These are phyloP conservation scores for Aspergillus affinis DNA, from an alignment of 495 filamentous ascomycete species.

Conservation along the genomic window DNA sequence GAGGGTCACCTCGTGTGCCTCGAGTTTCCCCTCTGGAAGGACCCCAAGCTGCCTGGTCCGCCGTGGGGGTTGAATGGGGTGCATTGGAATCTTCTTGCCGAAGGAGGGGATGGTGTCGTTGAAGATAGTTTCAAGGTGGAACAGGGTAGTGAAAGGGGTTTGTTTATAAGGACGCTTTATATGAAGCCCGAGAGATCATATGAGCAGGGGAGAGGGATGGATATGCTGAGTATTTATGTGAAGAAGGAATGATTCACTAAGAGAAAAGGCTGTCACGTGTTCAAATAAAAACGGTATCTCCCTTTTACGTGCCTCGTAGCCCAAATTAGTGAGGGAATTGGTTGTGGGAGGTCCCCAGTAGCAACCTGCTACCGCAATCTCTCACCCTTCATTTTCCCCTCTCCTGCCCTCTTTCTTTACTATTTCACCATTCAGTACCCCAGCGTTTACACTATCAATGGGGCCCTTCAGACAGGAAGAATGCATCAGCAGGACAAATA, in stretches of 20 bases:
- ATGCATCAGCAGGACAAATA: neutral
- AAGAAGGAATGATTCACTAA: slow-evolving; percentile 9
- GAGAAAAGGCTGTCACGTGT: no score
- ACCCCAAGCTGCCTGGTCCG: slow-evolving; percentile 31
- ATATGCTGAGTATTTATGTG: slow-evolving; percentile 30
- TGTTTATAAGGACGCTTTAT: slow-evolving; percentile 21
- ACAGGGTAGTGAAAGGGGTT: slow-evolving; percentile 3
- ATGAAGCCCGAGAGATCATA: slow-evolving; percentile 27
- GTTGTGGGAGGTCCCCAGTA: no score
- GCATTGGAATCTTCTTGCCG: slow-evolving; percentile 30
- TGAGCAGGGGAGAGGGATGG: slow-evolving; percentile 23
- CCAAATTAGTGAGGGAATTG: no score
- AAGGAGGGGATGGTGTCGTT: slow-evolving; percentile 23
- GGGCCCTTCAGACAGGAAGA: no score
- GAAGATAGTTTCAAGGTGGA: neutral
- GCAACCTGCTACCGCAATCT: no score
- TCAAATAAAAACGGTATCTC: no score
- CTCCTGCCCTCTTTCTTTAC: no score
- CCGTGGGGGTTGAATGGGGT: slow-evolving; percentile 36
- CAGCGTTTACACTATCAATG: no score
- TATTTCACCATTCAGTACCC: no score
- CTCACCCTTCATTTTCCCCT: no score
- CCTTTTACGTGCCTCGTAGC: no score
- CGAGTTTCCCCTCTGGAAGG: slow-evolving; percentile 40
- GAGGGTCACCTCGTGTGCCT: slow-evolving; percentile 35